Base-by-base conservation (phyloP, 2,329 filamentous ascomycete genomes). In the Aotearoamyces nothofagi region DNA sequence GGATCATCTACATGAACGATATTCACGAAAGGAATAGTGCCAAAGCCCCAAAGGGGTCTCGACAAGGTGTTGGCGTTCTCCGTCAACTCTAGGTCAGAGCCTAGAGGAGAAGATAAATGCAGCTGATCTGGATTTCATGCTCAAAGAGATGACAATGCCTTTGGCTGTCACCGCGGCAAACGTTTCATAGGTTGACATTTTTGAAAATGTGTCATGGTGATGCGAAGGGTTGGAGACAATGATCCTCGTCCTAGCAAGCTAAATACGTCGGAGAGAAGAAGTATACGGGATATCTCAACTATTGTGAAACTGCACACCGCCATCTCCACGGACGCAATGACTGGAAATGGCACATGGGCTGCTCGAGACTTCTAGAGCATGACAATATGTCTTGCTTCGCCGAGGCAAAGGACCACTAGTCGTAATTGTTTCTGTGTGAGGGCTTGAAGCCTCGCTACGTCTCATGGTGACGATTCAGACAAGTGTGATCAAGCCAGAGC, bases 21-120 rank as follows among this genome's bases (percentile, higher is more conserved):
- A 54, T 26, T 50, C 50, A 45, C 22, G 40, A 41, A 36, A 46
- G 49, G 51, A 48, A 49, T 37, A 44, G 31, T 39, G 33, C 37
- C 30, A 33, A 40, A 31, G 35, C 38, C 39, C 40, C 25, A 29
- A 22, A 32, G 31, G 39, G 41, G 40, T 34, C 33, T 24, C 40
- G 34, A 43, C 43, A 31, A 27, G 38, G 34, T 46, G 40, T 46
- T 39, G 45, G 47, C 48, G 48, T 40, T 45, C 40, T 44, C 44
- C 44, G 22, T 17, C 22, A 24, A 45, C 42, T 37, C 29, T 32
- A 34, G 40, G 44, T 35, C 37, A 14, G 24, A 36, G 37, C 48
- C 39, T 37, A 35, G 56, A 58, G 60, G 61, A 66, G 67, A 66
- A 63, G 63, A 73, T 65, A 78, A 53, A 77, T 69, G 60, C 66